phyloP scores from a whole-genome alignment of 306 rosid genomes.

The Echinosophora koreensis region DNA sequence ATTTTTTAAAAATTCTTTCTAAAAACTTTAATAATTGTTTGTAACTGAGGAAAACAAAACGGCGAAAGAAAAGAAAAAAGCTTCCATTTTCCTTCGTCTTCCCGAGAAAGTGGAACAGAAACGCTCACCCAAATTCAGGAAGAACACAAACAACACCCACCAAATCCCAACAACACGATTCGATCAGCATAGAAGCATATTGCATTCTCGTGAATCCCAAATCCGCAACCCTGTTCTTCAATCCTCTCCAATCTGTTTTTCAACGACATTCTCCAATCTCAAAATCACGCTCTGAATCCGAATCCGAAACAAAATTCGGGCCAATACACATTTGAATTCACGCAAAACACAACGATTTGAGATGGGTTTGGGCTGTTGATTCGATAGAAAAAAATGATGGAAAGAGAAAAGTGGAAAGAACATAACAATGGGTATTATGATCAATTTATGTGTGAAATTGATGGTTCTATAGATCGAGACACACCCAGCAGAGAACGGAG shows the following conservation, averaged over 20 bases:
- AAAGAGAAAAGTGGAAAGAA: constrained; percentile 57
- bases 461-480: constrained; percentile 38
- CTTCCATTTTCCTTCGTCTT: constrained; percentile 39
- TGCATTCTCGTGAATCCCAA: not conserved
- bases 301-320: not conserved
- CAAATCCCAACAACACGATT: not conserved
- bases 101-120: constrained; percentile 52
- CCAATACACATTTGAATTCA: not conserved
- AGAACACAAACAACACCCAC: not conserved
- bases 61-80: not conserved
- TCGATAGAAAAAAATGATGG: constrained; percentile 56
- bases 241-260: not conserved
- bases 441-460: constrained; percentile 38
- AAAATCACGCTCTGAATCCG: not conserved
- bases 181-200: constrained; percentile 35
- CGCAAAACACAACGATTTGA: not conserved
- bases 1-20: no score
- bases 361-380: constrained; percentile 49
- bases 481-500: constrained; percentile 26
- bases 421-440: constrained; percentile 39
- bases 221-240: not conserved
- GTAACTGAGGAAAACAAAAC: not conserved
- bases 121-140: constrained; percentile 39
- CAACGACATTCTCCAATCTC: not conserved
- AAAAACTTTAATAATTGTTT: no score